Evolutionary conservation across 768 basidiomycete genomes (phyloP).

Genomic region (Hortiboletus flavorubellus): DNA sequence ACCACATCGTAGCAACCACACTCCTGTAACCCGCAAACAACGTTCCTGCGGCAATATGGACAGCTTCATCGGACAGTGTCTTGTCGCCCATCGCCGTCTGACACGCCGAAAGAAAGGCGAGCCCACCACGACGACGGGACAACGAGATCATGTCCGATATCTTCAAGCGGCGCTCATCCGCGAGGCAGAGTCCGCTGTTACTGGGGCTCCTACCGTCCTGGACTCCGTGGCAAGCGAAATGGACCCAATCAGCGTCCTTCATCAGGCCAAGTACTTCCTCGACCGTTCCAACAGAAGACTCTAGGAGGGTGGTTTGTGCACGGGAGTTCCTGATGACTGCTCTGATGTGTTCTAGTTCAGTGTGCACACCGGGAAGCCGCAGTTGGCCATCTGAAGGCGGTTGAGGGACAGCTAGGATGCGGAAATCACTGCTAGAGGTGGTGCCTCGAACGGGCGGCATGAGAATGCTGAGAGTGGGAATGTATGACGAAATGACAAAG

Average conservation of each 20-base stretch:
- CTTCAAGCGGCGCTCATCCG: background rate
- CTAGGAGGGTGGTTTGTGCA: background rate
- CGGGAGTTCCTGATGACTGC: background rate
- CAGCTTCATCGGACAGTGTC: background rate
- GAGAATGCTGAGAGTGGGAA: slow-evolving; percentile 14
- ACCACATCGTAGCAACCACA: background rate
- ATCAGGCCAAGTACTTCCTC: slow-evolving; percentile 14
- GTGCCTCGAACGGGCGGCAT: background rate
- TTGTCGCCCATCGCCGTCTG: slow-evolving; percentile 2
- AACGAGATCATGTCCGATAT: background rate
- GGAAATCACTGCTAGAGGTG: background rate
- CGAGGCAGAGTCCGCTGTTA: background rate
- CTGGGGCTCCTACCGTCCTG: background rate
- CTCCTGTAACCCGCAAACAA: slow-evolving; percentile 29
- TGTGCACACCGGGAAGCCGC: slow-evolving; percentile 10
- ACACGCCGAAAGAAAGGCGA: slow-evolving; percentile 2
- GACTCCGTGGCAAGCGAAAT: background rate
- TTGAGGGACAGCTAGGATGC: slow-evolving; percentile 5
- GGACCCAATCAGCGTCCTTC: slow-evolving; percentile 3
- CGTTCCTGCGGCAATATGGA: slow-evolving; percentile 24
- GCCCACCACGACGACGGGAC: background rate
- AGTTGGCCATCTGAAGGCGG: slow-evolving; percentile 13
- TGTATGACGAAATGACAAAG: background rate
- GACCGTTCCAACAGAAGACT: slow-evolving; percentile 1
- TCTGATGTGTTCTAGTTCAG: slow-evolving; percentile 23